Evolutionary conservation across 208 protist genomes (phyloP).

Genomic region (Acanthamoeba healyi): DNA sequence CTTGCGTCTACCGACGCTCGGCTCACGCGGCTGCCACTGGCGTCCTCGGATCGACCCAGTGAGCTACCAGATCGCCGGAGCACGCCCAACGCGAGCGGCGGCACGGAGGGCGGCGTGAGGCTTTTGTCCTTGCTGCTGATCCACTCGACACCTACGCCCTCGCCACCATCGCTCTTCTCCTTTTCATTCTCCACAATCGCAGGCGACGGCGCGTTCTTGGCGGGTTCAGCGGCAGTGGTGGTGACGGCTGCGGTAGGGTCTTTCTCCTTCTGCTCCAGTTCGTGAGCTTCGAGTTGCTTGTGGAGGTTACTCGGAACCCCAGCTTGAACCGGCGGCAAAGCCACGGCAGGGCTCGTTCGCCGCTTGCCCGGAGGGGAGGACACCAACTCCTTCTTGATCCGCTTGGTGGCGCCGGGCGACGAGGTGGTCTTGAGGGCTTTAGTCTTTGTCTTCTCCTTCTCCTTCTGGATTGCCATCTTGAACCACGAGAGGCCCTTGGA

Average conservation of each 20-base stretch:
- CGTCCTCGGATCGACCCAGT: no score
- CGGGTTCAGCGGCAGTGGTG: no score
- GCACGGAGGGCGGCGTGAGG: conserved; percentile 31
- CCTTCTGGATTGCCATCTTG: conserved; percentile 2
- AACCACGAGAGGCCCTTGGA: conserved; percentile 50
- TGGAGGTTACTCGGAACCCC: conserved; percentile 5
- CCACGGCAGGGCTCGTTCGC: neutral
- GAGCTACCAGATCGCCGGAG: neutral
- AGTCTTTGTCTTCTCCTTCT: conserved; percentile 15
- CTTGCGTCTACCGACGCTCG: no score
- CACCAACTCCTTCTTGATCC: conserved; percentile 19
- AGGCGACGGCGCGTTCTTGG: neutral
- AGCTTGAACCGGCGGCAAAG: neutral
- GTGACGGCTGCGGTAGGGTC: neutral
- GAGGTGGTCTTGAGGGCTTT: neutral
- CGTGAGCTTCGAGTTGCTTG: conserved; percentile 19
- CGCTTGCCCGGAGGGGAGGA: neutral
- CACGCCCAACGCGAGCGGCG: neutral
- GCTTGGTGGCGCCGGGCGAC: neutral
- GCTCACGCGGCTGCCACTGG: neutral
- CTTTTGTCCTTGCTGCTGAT: neutral
- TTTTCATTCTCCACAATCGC: no score
- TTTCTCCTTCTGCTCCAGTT: neutral
- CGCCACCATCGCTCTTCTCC: neutral
- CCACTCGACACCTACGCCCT: neutral